Evolutionary conservation across 2,329 filamentous ascomycete species (phyloP), one percentile per base, ranked within the genome.

Genomic region (Pyricularia sp.): DNA sequence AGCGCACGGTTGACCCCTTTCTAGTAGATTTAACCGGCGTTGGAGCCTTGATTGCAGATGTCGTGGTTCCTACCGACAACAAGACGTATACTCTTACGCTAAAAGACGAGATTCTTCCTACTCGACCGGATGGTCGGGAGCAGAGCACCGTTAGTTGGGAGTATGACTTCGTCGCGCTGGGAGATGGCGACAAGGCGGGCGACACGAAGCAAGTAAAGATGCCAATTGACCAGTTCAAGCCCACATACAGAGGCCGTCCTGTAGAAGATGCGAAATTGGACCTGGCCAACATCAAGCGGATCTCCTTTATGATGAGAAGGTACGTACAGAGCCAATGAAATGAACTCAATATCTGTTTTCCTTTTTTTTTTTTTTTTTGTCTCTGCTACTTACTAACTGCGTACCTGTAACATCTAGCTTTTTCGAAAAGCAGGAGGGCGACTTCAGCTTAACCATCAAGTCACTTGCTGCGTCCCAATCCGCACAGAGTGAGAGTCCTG

Each of bases 291-390:
- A 78, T 94, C 53, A 88, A 84, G 75, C 80, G 88, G 61, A 78
- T 93, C 33, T 87, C 86, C 63, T 79, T 94, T 66, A 93, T 94
- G 90, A 89, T 89, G 80, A 78, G 91, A 73, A 94, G 90, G 90
- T 91, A 74, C 26, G 90, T 91, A 74, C 16, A 33, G 24, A 24
- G 7, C 40, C 31, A 9, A 22, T n/a, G 2, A 28, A 22, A 10
- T 8, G 5, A 10, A 19, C 19, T 8, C n/a, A 33, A 35, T 9
- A 26, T 19, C 22, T 22, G n/a, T n/a, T 24, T 1, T 40, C n/a
- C n/a, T n/a, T n/a, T n/a, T n/a, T n/a, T n/a, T n/a, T n/a, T n/a
- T n/a, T n/a, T n/a, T n/a, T 24, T 1, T 40, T 22, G 12, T 28
- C 3, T 1, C 22, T n/a, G 22, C n/a, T 30, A 57, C 35, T 30